Evolutionary conservation across 768 basidiomycete genomes (phyloP).

Genomic region (Tylopilus subfusipes): DNA sequence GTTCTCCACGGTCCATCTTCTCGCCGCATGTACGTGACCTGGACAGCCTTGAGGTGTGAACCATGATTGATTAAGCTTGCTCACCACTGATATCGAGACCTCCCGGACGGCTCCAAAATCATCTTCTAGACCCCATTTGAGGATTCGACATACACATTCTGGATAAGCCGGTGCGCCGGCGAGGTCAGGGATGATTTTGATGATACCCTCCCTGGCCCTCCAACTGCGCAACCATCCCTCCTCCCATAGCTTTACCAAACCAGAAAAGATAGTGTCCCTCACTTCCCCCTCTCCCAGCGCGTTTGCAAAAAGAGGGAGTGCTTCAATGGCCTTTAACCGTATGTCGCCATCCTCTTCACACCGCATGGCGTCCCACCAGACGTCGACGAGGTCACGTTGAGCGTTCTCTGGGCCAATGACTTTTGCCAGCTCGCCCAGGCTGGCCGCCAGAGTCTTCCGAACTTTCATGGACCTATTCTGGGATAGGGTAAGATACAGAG

Average conservation of each 20-base stretch:
- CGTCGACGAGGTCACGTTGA: constrained; percentile 59
- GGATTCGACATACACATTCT: constrained; percentile 48
- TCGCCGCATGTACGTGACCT: constrained; percentile 50
- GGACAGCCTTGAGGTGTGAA: constrained; percentile 15
- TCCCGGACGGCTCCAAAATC: constrained; percentile 83
- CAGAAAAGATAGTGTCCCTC: constrained; percentile 42
- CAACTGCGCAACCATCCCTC: constrained; percentile 62
- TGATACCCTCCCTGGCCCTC: constrained; percentile 75
- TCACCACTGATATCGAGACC: constrained; percentile 61
- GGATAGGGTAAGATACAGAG: constrained; percentile 63
- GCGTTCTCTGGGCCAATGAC: constrained; percentile 75
- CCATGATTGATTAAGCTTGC: constrained; percentile 27
- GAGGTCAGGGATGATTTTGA: constrained; percentile 53
- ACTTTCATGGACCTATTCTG: constrained; percentile 60
- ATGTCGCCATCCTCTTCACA: constrained; percentile 63
- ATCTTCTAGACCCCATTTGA: constrained; percentile 67
- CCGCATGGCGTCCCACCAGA: constrained; percentile 63
- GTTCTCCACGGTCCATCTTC: constrained; percentile 35
- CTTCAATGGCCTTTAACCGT: constrained; percentile 66
- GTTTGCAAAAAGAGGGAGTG: constrained; percentile 52
- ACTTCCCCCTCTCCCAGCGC: constrained; percentile 48
- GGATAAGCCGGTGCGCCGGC: constrained; percentile 41
- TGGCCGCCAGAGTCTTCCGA: constrained; percentile 78
- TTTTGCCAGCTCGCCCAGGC: constrained; percentile 83
- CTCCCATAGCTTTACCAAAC: constrained; percentile 54